Evolutionary conservation across 2,329 filamentous ascomycete genomes (phyloP).

Genomic region (Periglandula ipomoeae): DNA sequence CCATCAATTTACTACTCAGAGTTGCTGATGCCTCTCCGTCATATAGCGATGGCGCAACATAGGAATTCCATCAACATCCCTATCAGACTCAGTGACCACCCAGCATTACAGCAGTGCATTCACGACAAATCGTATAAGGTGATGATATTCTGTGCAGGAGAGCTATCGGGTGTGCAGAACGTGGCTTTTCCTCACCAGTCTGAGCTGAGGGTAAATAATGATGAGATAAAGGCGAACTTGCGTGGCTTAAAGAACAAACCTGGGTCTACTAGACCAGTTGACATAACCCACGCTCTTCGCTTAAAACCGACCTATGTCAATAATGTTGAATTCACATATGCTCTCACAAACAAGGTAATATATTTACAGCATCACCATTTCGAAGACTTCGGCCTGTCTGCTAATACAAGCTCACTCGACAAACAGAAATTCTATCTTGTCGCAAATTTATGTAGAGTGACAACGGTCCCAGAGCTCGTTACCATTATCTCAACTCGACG

Average conservation of each 20-base stretch:
- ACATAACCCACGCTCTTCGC: slow-evolving; percentile 72
- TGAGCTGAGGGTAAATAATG: slow-evolving; percentile 82
- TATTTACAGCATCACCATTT: too few species aligned
- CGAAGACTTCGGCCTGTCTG: too few species aligned
- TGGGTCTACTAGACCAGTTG: slow-evolving; percentile 85
- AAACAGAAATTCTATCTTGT: slow-evolving; percentile 62
- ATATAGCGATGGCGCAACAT: slow-evolving; percentile 45
- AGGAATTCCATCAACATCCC: slow-evolving; percentile 37
- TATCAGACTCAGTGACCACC: slow-evolving; percentile 40
- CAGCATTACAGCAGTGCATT: slow-evolving; percentile 45
- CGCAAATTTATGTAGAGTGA: slow-evolving; percentile 66
- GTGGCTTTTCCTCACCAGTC: slow-evolving; percentile 87
- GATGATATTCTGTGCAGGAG: slow-evolving; percentile 74
- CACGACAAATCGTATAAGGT: slow-evolving; percentile 56
- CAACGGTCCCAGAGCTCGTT: slow-evolving; percentile 64
- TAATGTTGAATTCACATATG: slow-evolving; percentile 78
- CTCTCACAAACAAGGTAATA: slow-evolving; percentile 79
- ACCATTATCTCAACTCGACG: slow-evolving; percentile 54
- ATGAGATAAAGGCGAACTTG: slow-evolving; percentile 85
- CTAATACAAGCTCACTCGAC: too few species aligned
- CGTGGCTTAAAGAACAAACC: slow-evolving; percentile 94
- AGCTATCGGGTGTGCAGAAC: slow-evolving; percentile 57
- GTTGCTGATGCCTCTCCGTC: slow-evolving; percentile 10
- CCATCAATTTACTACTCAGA: slow-evolving; percentile 19
- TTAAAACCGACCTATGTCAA: slow-evolving; percentile 65